A percentile compares a stretch with the other conserved stretches of the same genome.
Conservation (phyloP, 2,329 filamentous ascomycete genomes). For the Colletotrichum cordylinicola region DNA sequence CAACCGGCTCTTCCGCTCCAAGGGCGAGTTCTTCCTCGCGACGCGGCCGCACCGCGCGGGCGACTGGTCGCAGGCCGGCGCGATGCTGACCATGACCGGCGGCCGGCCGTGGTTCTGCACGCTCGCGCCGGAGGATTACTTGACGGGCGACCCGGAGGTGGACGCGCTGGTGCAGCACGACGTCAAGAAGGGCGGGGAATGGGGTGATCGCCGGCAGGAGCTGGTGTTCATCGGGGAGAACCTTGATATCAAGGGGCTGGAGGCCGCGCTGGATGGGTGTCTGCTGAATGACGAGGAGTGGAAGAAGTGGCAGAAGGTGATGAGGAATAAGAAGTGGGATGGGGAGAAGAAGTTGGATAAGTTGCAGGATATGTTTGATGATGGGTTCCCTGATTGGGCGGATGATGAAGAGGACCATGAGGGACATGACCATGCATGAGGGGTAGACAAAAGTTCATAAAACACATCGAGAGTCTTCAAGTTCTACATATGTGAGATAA, state of each 20-base stretch:
- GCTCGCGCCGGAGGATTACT: slow-evolving; percentile 56
- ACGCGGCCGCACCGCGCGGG: slow-evolving; percentile 60
- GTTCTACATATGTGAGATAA: too few relatives aligned
- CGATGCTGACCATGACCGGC: slow-evolving; percentile 65
- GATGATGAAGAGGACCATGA: slow-evolving; percentile 40
- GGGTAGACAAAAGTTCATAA: background rate
- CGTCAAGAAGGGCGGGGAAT: slow-evolving; percentile 60
- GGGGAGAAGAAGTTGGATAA: slow-evolving; percentile 48
- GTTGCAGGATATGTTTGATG: slow-evolving; percentile 59
- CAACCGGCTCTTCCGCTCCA: slow-evolving; percentile 64
- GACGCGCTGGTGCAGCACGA: slow-evolving; percentile 55
- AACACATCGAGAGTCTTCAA: background rate
- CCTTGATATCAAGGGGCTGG: slow-evolving; percentile 58
- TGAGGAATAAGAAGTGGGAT: slow-evolving; percentile 44
- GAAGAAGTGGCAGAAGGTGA: slow-evolving; percentile 56
- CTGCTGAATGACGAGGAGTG: slow-evolving; percentile 67
- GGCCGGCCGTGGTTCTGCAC: slow-evolving; percentile 66
- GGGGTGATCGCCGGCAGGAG: slow-evolving; percentile 75
- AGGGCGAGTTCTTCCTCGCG: slow-evolving; percentile 66
- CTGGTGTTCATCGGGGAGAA: slow-evolving; percentile 76
- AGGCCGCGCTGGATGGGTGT: slow-evolving; percentile 62
- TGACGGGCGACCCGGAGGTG: slow-evolving; percentile 51
- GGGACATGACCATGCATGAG: slow-evolving; percentile 28
- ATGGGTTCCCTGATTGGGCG: slow-evolving; percentile 64
- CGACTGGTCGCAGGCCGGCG: slow-evolving; percentile 69